Conservation (phyloP, 352 stramenopile species). For the Peronospora destructor region DNA sequence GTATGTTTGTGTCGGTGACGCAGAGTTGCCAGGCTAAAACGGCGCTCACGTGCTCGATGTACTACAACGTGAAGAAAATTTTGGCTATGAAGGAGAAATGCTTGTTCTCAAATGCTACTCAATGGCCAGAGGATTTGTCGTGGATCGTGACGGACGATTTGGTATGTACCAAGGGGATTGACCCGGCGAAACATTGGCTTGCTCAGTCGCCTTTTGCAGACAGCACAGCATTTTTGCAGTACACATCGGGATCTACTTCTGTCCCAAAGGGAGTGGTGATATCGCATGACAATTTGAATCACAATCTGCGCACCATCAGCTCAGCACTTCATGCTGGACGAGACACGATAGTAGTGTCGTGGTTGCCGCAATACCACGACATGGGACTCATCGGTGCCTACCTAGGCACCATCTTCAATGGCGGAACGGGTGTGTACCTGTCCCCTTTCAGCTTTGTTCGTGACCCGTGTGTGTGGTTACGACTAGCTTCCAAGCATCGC, state of each 20-base stretch:
- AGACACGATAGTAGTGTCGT: slow-evolving; percentile 94
- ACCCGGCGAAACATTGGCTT: slow-evolving; percentile 42
- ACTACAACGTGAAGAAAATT: slow-evolving; percentile 94
- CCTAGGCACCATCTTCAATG: slow-evolving; percentile 75
- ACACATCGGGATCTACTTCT: slow-evolving; percentile 97
- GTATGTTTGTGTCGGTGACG: slow-evolving; percentile 92
- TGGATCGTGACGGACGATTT: slow-evolving; percentile 86
- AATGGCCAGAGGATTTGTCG: slow-evolving; percentile 83
- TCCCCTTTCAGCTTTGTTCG: slow-evolving; percentile 97
- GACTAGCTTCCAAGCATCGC: slow-evolving; percentile 76
- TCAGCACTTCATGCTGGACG: slow-evolving; percentile 82
- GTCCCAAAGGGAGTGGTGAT: slow-evolving; percentile 98
- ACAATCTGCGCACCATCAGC: slow-evolving; percentile 96
- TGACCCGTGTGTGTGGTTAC: slow-evolving; percentile 93
- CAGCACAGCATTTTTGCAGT: slow-evolving; percentile 97
- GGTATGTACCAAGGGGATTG: slow-evolving; percentile 38
- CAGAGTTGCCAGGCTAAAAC: slow-evolving; percentile 86
- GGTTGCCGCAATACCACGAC: slow-evolving; percentile 99
- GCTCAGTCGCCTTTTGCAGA: slow-evolving; percentile 33
- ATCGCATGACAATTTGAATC: slow-evolving; percentile 92
- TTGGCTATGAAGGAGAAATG: slow-evolving; percentile 76
- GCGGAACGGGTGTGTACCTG: slow-evolving; percentile 93
- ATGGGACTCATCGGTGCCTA: slow-evolving; percentile 98
- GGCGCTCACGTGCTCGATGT: slow-evolving; percentile 90
- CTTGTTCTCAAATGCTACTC: slow-evolving; percentile 45